A percentile compares a stretch with the other conserved stretches of the same genome.
Evolutionary conservation across 164 flowering plant species (phyloP).

Genomic region (Kalanchoe fedtschenkoi): DNA sequence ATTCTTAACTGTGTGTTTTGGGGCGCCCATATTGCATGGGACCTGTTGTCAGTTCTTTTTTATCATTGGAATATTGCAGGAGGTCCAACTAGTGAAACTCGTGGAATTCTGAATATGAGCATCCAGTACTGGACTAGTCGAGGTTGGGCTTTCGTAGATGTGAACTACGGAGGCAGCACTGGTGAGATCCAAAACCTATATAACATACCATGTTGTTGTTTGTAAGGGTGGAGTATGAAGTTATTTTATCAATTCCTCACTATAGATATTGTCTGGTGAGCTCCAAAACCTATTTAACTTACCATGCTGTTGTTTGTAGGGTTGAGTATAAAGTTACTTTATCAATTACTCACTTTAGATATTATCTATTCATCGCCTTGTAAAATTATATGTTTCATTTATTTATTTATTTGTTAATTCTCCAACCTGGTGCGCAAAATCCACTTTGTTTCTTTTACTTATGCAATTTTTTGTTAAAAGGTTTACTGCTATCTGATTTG

Average conservation of each 20-base stretch:
- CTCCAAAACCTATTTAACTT: not conserved
- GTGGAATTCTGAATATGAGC: conserved; percentile 60
- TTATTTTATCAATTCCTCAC: too few relatives aligned
- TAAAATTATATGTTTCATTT: too few relatives aligned
- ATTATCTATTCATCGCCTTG: too few relatives aligned
- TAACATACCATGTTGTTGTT: too few relatives aligned
- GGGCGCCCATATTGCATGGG: not conserved
- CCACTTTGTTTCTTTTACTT: not conserved
- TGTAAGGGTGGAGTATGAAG: too few relatives aligned
- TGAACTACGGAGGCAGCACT: conserved; percentile 96
- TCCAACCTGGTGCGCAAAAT: not conserved
- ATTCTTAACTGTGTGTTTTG: not conserved
- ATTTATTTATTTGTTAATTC: too few relatives aligned
- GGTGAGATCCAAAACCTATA: conserved; percentile 41
- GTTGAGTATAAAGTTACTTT: too few relatives aligned
- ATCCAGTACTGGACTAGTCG: conserved; percentile 98
- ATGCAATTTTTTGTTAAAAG: not conserved
- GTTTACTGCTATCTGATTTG: conserved; percentile 13
- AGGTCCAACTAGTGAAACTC: conserved; percentile 87
- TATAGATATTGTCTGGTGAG: too few relatives aligned
- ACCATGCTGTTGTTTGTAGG: not conserved
- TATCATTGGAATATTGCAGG: conserved; percentile 33
- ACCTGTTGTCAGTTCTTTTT: not conserved
- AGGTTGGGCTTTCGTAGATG: conserved; percentile 98
- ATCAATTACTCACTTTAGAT: too few relatives aligned